Evolutionary conservation across 768 basidiomycete genomes (phyloP).

Genomic region (Hirschioporus abietinus): DNA sequence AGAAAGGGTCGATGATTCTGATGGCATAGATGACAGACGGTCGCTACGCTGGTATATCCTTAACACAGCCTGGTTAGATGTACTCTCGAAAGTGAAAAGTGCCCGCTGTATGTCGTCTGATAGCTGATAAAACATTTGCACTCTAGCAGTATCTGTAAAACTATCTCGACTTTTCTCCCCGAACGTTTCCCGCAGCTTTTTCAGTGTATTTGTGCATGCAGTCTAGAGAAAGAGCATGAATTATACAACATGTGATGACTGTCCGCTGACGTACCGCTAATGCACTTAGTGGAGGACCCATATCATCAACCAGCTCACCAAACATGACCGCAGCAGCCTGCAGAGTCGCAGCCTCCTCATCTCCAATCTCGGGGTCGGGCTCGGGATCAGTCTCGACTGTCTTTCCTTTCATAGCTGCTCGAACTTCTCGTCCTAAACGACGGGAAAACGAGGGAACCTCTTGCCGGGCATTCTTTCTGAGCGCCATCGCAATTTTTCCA

Average conservation of each 20-base stretch:
- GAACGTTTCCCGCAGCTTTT: conserved; percentile 62
- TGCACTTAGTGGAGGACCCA: conserved; percentile 71
- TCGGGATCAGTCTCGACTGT: conserved; percentile 11
- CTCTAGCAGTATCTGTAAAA: conserved; percentile 22
- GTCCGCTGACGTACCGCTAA: conserved; percentile 49
- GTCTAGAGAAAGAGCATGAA: conserved; percentile 32
- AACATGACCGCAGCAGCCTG: conserved; percentile 69
- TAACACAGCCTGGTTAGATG: conserved; percentile 78
- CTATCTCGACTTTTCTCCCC: conserved; percentile 35
- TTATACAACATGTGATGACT: background rate
- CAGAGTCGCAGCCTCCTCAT: conserved; percentile 38
- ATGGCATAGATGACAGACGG: conserved; percentile 14
- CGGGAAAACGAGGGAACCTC: background rate
- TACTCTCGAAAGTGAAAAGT: conserved; percentile 70
- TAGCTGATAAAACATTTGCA: conserved; percentile 49
- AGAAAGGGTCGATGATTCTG: conserved; percentile 19
- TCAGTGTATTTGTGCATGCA: conserved; percentile 55
- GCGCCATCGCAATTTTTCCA: conserved; percentile 30
- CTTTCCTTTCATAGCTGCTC: conserved; percentile 18
- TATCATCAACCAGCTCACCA: conserved; percentile 71
- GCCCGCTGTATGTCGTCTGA: conserved; percentile 65
- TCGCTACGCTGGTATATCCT: conserved; percentile 62
- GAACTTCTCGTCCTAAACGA: conserved; percentile 19
- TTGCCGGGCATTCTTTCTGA: conserved; percentile 17
- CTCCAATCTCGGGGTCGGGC: conserved; percentile 23